Percentiles rank a stretch among this genome's conserved stretches.
These are phyloP conservation scores for Cryptosporidium andersoni DNA, from an alignment of 169 alveolate species.

Conservation along the genomic window DNA sequence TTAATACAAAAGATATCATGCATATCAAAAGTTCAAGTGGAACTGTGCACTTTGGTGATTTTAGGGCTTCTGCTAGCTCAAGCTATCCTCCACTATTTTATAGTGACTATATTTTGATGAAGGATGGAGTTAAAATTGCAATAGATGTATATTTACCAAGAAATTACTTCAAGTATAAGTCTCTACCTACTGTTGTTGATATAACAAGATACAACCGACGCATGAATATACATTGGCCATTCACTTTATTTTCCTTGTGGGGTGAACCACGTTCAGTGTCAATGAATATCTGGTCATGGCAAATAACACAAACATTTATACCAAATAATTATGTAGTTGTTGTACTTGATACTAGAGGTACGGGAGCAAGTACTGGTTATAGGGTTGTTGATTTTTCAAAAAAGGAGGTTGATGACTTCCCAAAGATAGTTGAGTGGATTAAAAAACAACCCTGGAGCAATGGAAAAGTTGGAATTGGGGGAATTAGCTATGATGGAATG, in stretches of 20 bases:
- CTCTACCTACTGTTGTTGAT: slow-evolving; percentile 72
- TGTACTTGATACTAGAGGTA: slow-evolving; percentile 78
- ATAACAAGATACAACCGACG: slow-evolving; percentile 77
- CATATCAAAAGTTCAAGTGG: slow-evolving; percentile 37
- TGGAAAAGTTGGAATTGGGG: slow-evolving; percentile 76
- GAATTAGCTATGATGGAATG: slow-evolving; percentile 79
- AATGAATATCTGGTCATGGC: slow-evolving; percentile 77
- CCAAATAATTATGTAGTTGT: slow-evolving; percentile 77
- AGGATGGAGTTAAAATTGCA: slow-evolving; percentile 77
- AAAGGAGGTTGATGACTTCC: slow-evolving; percentile 71
- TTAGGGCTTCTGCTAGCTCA: slow-evolving; percentile 56
- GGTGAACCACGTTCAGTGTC: slow-evolving; percentile 74
- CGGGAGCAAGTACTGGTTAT: slow-evolving; percentile 78
- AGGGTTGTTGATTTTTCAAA: slow-evolving; percentile 75
- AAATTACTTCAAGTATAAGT: slow-evolving; percentile 14
- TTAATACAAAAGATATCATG: slow-evolving; percentile 27
- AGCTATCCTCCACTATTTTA: slow-evolving; percentile 74
- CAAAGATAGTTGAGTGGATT: slow-evolving; percentile 72
- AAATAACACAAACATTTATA: slow-evolving; percentile 72
- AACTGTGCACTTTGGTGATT: slow-evolving; percentile 49
- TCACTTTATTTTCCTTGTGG: slow-evolving; percentile 76
- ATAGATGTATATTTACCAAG: slow-evolving; percentile 76
- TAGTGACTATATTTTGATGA: slow-evolving; percentile 74
- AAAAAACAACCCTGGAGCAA: slow-evolving; percentile 74
- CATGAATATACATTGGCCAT: slow-evolving; percentile 77